phyloP scores from a whole-genome alignment of 148 eudicot genomes.

The Spergularia bocconei region DNA sequence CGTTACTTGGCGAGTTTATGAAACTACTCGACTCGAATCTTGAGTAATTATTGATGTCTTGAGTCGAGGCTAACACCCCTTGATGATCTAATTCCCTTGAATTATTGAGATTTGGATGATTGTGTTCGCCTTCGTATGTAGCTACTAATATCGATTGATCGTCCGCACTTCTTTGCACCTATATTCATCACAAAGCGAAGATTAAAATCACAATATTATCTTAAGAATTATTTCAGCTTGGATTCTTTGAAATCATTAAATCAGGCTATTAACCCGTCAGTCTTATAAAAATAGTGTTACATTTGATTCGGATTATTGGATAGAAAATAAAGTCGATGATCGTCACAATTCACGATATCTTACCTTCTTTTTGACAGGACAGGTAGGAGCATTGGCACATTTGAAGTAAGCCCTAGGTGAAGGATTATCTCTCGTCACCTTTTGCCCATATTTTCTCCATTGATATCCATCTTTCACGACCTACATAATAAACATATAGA shows the following conservation, averaged over 20 bases:
- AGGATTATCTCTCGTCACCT: slow-evolving; percentile 48
- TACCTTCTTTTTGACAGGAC: slow-evolving; percentile 53
- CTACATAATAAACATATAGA: background rate
- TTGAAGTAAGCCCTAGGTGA: slow-evolving; percentile 51
- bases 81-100: slow-evolving; percentile 27
- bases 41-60: background rate
- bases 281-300: background rate
- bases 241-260: too few species aligned
- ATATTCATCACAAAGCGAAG: background rate
- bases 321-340: background rate
- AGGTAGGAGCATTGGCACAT: slow-evolving; percentile 40
- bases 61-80: slow-evolving; percentile 20
- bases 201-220: too few species aligned
- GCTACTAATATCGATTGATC: slow-evolving; percentile 36
- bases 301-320: background rate
- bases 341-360: background rate
- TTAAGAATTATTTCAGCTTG: too few species aligned
- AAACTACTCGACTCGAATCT: background rate
- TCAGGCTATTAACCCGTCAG: background rate
- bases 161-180: slow-evolving; percentile 45
- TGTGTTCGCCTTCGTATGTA: slow-evolving; percentile 45
- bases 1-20: slow-evolving; percentile 3
- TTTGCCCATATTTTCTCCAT: slow-evolving; percentile 54
- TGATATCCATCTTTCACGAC: slow-evolving; percentile 48
- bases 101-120: slow-evolving; percentile 26